Conservation (phyloP, 495 filamentous ascomycete species). For the Talaromyces stipitatus region DNA sequence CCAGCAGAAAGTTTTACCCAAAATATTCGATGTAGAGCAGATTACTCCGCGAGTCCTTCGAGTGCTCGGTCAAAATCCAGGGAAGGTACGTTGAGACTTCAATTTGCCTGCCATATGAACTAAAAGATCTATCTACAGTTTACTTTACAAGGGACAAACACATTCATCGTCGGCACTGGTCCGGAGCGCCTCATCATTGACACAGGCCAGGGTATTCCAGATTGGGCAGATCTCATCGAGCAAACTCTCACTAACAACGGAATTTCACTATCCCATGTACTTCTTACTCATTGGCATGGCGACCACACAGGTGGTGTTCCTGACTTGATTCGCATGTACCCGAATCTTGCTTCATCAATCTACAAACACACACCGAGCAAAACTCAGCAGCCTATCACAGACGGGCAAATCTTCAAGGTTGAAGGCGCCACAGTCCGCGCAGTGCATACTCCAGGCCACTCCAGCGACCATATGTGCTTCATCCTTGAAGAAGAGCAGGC, state of each 20-base stretch:
- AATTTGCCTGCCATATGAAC: no score
- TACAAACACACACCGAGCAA: constrained; percentile 39
- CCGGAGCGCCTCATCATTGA: constrained; percentile 64
- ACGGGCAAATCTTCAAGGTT: constrained; percentile 29
- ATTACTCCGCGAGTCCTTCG: no score
- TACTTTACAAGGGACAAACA: constrained; percentile 60
- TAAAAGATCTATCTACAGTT: constrained; percentile 12
- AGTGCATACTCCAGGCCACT: constrained; percentile 33
- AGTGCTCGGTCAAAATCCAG: no score
- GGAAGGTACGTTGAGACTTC: no score
- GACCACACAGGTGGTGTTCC: constrained; percentile 69
- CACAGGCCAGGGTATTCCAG: constrained; percentile 47
- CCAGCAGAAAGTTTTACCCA: no score
- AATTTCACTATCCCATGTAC: constrained; percentile 43
- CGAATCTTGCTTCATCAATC: constrained; percentile 23
- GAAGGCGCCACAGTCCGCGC: constrained; percentile 36
- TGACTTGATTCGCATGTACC: constrained; percentile 49
- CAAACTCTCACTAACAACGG: constrained; percentile 16
- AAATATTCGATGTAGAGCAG: no score
- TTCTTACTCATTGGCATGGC: constrained; percentile 78
- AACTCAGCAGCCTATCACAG: constrained; percentile 34
- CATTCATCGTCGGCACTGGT: constrained; percentile 67
- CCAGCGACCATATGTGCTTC: constrained; percentile 42
- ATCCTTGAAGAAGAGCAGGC: constrained; percentile 55
- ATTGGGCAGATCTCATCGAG: constrained; percentile 22